phyloP scores from a whole-genome alignment of 2,329 filamentous ascomycete species.

The Davidsoniella virescens region DNA sequence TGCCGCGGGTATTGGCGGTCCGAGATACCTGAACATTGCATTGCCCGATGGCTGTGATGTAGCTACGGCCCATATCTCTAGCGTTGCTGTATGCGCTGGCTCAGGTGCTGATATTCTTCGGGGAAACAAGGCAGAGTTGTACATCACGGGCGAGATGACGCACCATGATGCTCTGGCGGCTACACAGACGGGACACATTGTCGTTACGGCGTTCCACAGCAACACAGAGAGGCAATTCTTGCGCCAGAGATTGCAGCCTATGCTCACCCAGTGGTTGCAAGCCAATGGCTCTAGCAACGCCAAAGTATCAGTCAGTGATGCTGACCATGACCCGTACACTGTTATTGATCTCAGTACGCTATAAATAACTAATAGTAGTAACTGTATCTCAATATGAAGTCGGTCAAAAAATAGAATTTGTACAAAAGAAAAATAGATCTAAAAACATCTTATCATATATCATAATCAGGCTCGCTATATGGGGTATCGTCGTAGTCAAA shows the following conservation, averaged over 20 bases:
- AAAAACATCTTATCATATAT: no score
- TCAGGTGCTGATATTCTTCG: conserved; percentile 67
- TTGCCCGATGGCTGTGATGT: conserved; percentile 31
- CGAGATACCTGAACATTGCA: conserved; percentile 35
- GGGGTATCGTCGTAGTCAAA: conserved; percentile 9
- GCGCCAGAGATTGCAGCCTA: conserved; percentile 48
- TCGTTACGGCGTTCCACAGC: conserved; percentile 78
- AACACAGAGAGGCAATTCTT: conserved; percentile 85
- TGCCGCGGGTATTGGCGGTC: conserved; percentile 51
- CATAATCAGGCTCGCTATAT: no score
- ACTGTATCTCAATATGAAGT: not conserved
- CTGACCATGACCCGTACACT: conserved; percentile 76
- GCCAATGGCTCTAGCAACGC: conserved; percentile 31
- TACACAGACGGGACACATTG: conserved; percentile 65
- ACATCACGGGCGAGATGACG: conserved; percentile 84
- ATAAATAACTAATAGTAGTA: conserved; percentile 14
- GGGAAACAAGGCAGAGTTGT: conserved; percentile 53
- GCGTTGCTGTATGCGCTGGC: conserved; percentile 77
- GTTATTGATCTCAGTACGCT: conserved; percentile 42
- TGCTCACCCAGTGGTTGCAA: conserved; percentile 43
- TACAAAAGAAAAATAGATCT: not conserved
- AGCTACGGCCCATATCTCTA: conserved; percentile 33
- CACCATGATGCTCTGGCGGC: conserved; percentile 85
- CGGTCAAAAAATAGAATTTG: not conserved
- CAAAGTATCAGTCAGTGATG: conserved; percentile 57